Conservation (phyloP, 345 rosid genomes). For the Camelina laxa region DNA sequence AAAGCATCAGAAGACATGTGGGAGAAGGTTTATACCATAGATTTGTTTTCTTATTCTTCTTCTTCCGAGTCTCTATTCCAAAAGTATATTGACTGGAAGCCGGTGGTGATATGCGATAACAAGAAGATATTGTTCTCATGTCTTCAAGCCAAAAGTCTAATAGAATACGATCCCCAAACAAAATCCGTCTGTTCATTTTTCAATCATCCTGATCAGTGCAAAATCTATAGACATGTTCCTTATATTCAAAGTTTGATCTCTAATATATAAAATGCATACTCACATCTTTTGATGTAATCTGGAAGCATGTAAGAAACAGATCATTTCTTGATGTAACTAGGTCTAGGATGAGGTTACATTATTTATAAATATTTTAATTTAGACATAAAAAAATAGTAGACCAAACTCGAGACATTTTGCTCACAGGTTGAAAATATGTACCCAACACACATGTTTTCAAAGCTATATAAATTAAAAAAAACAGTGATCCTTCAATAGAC, state of each 20-base stretch:
- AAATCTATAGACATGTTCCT: not conserved
- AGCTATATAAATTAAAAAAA: too few relatives aligned
- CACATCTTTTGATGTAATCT: not conserved
- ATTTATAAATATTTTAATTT: too few relatives aligned
- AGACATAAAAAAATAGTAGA: too few relatives aligned
- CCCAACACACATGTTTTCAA: too few relatives aligned
- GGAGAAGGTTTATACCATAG: constrained; percentile 9
- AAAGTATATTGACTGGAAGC: not conserved
- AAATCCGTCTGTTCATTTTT: not conserved
- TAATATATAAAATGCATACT: not conserved
- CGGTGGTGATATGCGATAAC: not conserved
- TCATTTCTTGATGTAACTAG: too few relatives aligned
- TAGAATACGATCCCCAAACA: not conserved
- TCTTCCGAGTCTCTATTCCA: not conserved
- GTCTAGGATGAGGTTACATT: too few relatives aligned
- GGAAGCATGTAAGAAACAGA: not conserved
- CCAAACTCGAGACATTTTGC: too few relatives aligned
- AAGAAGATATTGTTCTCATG: not conserved
- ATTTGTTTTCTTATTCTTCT: not conserved
- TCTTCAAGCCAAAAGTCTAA: not conserved
- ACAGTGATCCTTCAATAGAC: too few relatives aligned
- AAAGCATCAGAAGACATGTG: constrained; percentile 5
- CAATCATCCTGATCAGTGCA: not conserved
- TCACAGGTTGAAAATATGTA: too few relatives aligned
- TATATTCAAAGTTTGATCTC: constrained; percentile 20